These are phyloP conservation scores for Russula emetica DNA, from an alignment of 768 basidiomycete genomes.

Conservation along the genomic window DNA sequence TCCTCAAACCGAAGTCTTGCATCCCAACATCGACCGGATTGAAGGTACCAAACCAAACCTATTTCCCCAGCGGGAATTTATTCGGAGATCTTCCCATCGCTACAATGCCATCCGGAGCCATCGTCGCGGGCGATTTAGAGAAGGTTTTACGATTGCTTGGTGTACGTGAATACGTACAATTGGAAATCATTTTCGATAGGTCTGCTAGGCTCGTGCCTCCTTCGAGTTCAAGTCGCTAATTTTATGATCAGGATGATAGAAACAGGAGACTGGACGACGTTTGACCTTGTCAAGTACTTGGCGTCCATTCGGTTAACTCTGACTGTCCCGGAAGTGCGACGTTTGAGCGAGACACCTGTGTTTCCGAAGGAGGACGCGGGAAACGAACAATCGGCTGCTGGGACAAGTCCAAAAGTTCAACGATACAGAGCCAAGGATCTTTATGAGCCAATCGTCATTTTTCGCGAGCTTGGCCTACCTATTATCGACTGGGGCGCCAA, in stretches of 20 bases:
- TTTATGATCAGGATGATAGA: constrained; percentile 64
- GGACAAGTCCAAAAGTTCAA: no score
- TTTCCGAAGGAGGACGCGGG: constrained; percentile 59
- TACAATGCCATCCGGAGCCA: constrained; percentile 56
- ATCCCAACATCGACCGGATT: no score
- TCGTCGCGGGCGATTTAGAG: constrained; percentile 67
- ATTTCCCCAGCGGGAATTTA: constrained; percentile 80
- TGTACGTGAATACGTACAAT: constrained; percentile 85
- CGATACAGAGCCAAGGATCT: constrained; percentile 67
- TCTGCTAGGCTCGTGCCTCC: constrained; percentile 34
- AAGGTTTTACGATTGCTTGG: constrained; percentile 68
- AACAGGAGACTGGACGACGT: constrained; percentile 84
- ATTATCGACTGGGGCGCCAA: constrained; percentile 54
- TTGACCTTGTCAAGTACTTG: constrained; percentile 83
- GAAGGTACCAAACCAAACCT: constrained; percentile 32
- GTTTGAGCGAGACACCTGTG: constrained; percentile 60
- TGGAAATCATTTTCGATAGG: constrained; percentile 89
- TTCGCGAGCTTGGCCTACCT: constrained; percentile 75
- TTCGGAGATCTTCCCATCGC: constrained; percentile 86
- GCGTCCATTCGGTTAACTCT: constrained; percentile 72
- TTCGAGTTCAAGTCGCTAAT: background rate
- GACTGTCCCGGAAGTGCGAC: constrained; percentile 56
- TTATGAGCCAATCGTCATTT: constrained; percentile 87
- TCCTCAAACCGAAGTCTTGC: constrained; percentile 35
- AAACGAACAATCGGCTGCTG: constrained; percentile 26